Percentiles rank a stretch among this genome's conserved stretches.
Evolutionary conservation across 441 rosid genomes (phyloP).

Genomic region (Euphorbia celastroides): DNA sequence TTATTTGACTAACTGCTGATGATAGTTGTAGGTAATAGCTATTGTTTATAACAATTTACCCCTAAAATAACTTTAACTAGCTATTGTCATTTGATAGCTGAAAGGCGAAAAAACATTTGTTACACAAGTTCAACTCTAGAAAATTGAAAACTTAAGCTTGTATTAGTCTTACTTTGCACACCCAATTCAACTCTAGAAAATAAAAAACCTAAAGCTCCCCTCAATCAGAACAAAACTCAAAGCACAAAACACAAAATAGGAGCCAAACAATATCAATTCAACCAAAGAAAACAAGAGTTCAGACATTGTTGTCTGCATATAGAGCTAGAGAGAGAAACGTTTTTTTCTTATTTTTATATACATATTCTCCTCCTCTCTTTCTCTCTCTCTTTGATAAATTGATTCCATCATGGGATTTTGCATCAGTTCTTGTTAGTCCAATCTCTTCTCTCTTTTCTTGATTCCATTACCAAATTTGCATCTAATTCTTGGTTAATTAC

Average conservation of each 20-base stretch:
- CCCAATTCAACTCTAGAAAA: too few species aligned
- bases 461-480: slow-evolving; percentile 18
- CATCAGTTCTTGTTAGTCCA: slow-evolving; percentile 19
- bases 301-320: not conserved
- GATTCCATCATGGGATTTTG: slow-evolving; percentile 20
- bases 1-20: too few species aligned
- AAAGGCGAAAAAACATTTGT: too few species aligned
- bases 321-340: not conserved
- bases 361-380: not conserved
- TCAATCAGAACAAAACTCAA: slow-evolving; percentile 17
- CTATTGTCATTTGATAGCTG: too few species aligned
- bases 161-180: too few species aligned
- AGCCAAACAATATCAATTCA: not conserved
- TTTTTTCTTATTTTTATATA: not conserved
- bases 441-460: too few species aligned
- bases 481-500: slow-evolving; percentile 34
- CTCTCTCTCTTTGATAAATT: slow-evolving; percentile 7
- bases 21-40: too few species aligned
- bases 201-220: too few species aligned
- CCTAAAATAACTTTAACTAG: too few species aligned
- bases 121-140: too few species aligned
- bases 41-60: too few species aligned
- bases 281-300: not conserved
- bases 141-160: too few species aligned
- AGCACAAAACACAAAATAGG: slow-evolving; percentile 4